A percentile compares a stretch with the other conserved stretches of the same genome.
Evolutionary conservation across 2,329 filamentous ascomycete species (phyloP).

Genomic region (Claviceps sp.): DNA sequence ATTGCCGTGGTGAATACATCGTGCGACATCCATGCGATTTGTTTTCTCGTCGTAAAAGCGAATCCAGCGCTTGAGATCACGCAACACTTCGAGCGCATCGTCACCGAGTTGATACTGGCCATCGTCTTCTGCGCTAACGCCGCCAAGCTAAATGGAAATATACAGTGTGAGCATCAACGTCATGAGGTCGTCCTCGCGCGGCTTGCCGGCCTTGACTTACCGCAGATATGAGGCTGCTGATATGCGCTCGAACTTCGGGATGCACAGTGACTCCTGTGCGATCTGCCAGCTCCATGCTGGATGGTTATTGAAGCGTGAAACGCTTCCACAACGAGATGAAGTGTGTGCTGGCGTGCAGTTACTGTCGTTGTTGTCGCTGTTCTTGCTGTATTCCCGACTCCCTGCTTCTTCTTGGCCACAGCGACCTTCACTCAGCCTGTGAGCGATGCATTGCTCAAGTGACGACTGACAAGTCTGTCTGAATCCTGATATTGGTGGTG

Average conservation of each 20-base stretch:
- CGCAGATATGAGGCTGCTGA: slow-evolving; percentile 86
- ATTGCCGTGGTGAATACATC: slow-evolving; percentile 85
- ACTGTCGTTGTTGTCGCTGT: too few species aligned
- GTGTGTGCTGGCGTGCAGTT: neutral
- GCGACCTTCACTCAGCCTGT: too few species aligned
- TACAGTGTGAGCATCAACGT: neutral
- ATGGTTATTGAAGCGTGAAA: neutral
- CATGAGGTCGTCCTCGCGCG: slow-evolving; percentile 4
- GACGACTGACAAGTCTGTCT: too few species aligned
- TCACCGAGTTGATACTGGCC: slow-evolving; percentile 82
- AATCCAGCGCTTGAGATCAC: slow-evolving; percentile 91
- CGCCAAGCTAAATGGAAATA: slow-evolving; percentile 53
- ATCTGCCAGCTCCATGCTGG: slow-evolving; percentile 40
- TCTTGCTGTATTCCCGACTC: neutral
- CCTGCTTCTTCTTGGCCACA: neutral
- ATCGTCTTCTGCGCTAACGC: slow-evolving; percentile 64
- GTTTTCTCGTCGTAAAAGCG: slow-evolving; percentile 87
- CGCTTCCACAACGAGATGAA: neutral
- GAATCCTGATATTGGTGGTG: neutral
- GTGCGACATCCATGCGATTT: slow-evolving; percentile 86
- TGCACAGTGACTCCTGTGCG: slow-evolving; percentile 55
- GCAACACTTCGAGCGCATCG: slow-evolving; percentile 80
- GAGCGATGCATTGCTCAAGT: too few species aligned
- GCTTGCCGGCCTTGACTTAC: slow-evolving; percentile 37
- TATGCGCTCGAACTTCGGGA: slow-evolving; percentile 82